A percentile compares a stretch with the other conserved stretches of the same genome.
These are phyloP conservation scores for Picea glauca DNA, from an alignment of 75 land plant genomes.

Conservation along the genomic window DNA sequence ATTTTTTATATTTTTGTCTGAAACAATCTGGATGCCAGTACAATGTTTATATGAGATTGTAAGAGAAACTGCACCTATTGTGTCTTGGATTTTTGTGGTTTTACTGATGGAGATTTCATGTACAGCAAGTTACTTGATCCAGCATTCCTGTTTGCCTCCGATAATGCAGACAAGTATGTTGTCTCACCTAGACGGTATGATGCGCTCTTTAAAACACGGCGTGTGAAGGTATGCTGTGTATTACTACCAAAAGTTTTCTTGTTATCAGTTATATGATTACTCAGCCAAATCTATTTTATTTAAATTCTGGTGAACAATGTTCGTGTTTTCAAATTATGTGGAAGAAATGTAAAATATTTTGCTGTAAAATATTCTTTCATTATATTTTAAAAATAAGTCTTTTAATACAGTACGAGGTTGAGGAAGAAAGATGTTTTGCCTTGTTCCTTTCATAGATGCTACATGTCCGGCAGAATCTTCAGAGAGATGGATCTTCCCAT, in stretches of 20 bases:
- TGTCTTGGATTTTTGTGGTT: neutral
- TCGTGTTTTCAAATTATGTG: neutral
- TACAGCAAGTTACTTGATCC: constrained; percentile 87
- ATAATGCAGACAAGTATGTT: constrained; percentile 70
- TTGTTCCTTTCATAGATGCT: too few relatives aligned
- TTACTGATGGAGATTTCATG: constrained; percentile 1
- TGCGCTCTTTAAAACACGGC: constrained; percentile 76
- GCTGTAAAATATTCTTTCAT: neutral
- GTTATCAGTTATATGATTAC: neutral
- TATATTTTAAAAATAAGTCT: neutral
- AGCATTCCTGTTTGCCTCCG: constrained; percentile 70
- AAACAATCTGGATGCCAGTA: neutral
- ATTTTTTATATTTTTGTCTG: neutral
- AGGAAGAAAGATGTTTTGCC: too few relatives aligned
- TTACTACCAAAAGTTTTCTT: neutral
- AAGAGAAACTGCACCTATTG: neutral
- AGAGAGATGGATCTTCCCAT: too few relatives aligned
- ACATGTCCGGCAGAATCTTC: too few relatives aligned
- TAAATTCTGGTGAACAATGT: neutral
- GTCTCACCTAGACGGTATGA: constrained; percentile 77
- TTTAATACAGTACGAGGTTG: too few relatives aligned
- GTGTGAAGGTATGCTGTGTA: constrained; percentile 68
- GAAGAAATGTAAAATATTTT: neutral
- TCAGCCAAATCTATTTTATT: neutral
- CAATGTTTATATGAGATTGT: neutral